Percentiles rank a stretch among this genome's conserved stretches.
These are phyloP conservation scores for Starmerella lactis-condensi DNA, from an alignment of 805 yeast genomes.

Conservation along the genomic window DNA sequence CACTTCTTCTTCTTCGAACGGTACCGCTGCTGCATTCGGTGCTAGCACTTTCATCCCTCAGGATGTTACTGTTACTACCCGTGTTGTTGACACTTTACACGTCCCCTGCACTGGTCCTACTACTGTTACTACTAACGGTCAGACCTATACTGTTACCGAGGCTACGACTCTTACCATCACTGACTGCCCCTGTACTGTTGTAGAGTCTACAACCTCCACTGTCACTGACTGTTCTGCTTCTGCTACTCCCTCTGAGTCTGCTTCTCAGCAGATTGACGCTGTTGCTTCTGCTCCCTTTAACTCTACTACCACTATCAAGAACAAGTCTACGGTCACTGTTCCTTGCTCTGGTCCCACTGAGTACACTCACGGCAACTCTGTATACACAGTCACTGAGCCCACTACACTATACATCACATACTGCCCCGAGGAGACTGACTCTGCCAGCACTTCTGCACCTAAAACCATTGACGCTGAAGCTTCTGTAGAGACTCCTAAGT, in stretches of 20 bases:
- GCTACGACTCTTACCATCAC: constrained; percentile 64
- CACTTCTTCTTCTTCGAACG: constrained; percentile 1
- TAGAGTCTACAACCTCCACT: constrained; percentile 4
- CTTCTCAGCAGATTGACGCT: neutral
- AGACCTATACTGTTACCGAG: constrained; percentile 48
- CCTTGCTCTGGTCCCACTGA: constrained; percentile 56
- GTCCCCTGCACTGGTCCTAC: constrained; percentile 59
- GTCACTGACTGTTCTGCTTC: constrained; percentile 3
- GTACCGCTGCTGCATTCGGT: neutral
- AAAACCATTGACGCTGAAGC: too few species aligned
- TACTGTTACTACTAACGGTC: constrained; percentile 32
- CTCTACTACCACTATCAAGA: neutral
- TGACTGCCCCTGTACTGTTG: constrained; percentile 13
- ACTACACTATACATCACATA: constrained; percentile 74
- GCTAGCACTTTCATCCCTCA: neutral
- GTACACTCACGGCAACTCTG: constrained; percentile 42
- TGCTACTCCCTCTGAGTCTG: constrained; percentile 4
- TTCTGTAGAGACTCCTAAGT: too few species aligned
- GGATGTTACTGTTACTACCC: constrained; percentile 5
- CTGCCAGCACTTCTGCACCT: neutral
- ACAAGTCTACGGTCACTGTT: constrained; percentile 11
- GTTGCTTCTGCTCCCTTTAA: constrained; percentile 19
- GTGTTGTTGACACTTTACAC: constrained; percentile 7
- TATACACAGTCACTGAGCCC: constrained; percentile 59
- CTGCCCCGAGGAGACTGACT: constrained; percentile 54